Evolutionary conservation across 2,329 filamentous ascomycete species (phyloP), one percentile per base, ranked within the genome.

Genomic region (Rutstroemia sp.): DNA sequence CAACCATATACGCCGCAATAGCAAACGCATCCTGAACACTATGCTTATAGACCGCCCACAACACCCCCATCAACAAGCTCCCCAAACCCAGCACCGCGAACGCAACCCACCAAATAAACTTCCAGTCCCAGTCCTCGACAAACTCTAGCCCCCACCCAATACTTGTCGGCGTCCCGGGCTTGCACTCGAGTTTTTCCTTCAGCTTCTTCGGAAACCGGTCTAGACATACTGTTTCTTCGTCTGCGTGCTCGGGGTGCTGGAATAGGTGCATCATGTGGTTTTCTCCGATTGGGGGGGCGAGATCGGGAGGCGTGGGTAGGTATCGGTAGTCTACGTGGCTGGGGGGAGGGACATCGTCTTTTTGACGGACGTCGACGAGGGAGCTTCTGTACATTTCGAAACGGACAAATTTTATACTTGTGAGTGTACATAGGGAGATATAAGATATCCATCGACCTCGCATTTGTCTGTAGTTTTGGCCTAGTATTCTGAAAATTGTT

Each of bases 71-170:
- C 10, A 63, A 5, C 17, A 64, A 17, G 47, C 62, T 63, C 19
- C 61, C 62, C 19, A 52, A 5, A 17, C 51, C 51, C 4, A 34
- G 30, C 9, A 34, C 10, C 3, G 59, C 25, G 45, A 63, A 62
- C 3, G 48, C n/a, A 16, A 61, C 16, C 2, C 57, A 34, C 57
- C 58, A 63, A n/a, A 62, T 57, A 46, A 56, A 62, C 39, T 45
- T 62, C 23, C 48, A 48, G 39, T 64, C 51, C 60, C 57, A 63
- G 12, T 52, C 58, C 30, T 64, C 61, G 5, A 61, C 56, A 30
- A 63, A 61, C 16, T 64, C 58, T 8, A 64, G 46, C 4, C 62
- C 62, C 63, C 63, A 65, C 1, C 62, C 62, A 34, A 58, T 59
- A 41, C 61, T 63, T 5, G 56, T 48, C 41, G 25, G 17, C 19